Base-by-base conservation (phyloP, 345 rosid genomes). In the Camelina hispida region DNA sequence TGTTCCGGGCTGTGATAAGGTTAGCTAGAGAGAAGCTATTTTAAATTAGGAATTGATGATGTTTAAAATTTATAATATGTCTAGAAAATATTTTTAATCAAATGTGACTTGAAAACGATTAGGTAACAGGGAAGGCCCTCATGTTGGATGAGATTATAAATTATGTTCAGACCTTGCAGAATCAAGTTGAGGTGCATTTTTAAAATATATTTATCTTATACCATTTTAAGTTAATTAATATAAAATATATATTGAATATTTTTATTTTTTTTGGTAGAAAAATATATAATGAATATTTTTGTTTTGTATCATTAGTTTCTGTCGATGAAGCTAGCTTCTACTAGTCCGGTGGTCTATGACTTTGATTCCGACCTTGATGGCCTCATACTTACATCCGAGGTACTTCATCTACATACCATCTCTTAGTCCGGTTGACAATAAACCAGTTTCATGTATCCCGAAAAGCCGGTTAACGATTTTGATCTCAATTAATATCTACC, bases 1-100 rank as follows among this genome's bases (percentile, higher is more conserved):
- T 67, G 96, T 90, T 77, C 96, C 93, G n/a, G 93, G 91, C 10
- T 90, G 96, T 82, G 88, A 86, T 81, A 90, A 88, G 89, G 93
- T 90, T 69, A 60, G 61, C 56, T 61, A 40, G 38, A 75, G 18
- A 25, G 0, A 13, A 66, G 61, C 62, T 68, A 40, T 7, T 46
- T 23, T 23, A 9, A 23, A 12, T 34, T 46, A 46, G 42, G 5
- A 37, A 25, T 38, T 74, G 30, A 37, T 47, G 6, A 58, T 75
- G n/a, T 11, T 6, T 54, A 37, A 48, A 23, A n/a, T 2, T 12
- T 20, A 17, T 46, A 4, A 51, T 16, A 38, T 66, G 16, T 66
- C 7, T 59, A 22, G 3, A 71, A 9, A 17, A 18, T 42, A 59
- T 79, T 69, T 76, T 81, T 77, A 78, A 40, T 34, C 70, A 67